A percentile compares a stretch with the other conserved stretches of the same genome.
These are phyloP conservation scores for Mycena crocata DNA, from an alignment of 768 basidiomycete species.

Conservation along the genomic window DNA sequence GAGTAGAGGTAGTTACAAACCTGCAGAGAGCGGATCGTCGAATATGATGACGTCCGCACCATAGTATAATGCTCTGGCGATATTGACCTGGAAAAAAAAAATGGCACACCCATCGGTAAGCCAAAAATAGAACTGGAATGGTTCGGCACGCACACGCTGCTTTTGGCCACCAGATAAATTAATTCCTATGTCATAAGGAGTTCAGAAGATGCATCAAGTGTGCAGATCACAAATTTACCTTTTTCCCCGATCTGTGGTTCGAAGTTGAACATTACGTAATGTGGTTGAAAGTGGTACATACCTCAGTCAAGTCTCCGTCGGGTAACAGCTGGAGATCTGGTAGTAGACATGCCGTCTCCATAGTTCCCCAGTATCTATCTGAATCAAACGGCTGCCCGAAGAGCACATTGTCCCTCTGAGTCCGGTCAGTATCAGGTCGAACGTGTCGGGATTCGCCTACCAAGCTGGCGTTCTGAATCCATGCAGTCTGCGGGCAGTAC, in stretches of 20 bases:
- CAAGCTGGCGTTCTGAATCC: conserved; percentile 79
- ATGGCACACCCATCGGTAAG: no score
- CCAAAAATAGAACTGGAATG: neutral
- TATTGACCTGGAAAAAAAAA: conserved; percentile 65
- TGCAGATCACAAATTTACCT: conserved; percentile 35
- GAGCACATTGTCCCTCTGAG: conserved; percentile 71
- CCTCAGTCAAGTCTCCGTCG: conserved; percentile 81
- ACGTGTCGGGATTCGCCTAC: conserved; percentile 45
- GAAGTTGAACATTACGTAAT: neutral
- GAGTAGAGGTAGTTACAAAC: conserved; percentile 44
- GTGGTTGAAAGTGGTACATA: conserved; percentile 38
- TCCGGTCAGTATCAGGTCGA: neutral
- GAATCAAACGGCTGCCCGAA: conserved; percentile 77
- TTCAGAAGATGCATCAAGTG: neutral
- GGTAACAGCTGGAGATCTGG: conserved; percentile 74
- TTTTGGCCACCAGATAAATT: conserved; percentile 77
- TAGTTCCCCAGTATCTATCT: conserved; percentile 71
- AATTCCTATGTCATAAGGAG: conserved; percentile 47
- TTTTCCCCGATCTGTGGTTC: conserved; percentile 72
- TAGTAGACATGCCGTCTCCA: conserved; percentile 68
- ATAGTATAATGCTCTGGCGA: conserved; percentile 76
- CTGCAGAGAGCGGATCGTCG: conserved; percentile 76
- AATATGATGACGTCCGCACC: conserved; percentile 71
- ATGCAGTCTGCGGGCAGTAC: conserved; percentile 80
- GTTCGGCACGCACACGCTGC: conserved; percentile 54